Evolutionary conservation across 805 yeast species (phyloP).

Genomic region (Cyberlindnera mississippiensis): DNA sequence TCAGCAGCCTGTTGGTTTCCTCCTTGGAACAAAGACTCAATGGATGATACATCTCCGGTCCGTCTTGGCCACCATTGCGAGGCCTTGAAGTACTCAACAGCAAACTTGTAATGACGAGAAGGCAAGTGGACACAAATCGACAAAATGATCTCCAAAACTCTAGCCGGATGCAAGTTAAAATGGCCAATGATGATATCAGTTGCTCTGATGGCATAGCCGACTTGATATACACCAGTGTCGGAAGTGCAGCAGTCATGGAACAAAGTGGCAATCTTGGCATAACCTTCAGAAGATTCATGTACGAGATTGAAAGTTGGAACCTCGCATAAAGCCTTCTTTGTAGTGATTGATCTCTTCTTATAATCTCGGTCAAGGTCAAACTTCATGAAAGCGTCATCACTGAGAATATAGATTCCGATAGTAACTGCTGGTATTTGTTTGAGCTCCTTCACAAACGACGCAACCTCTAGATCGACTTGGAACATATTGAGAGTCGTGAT

Average conservation of each 20-base stretch:
- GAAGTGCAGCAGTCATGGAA: conserved; percentile 39
- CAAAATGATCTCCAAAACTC: conserved; percentile 61
- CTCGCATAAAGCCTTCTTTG: conserved; percentile 9
- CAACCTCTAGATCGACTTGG: conserved; percentile 22
- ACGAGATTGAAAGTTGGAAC: conserved; percentile 61
- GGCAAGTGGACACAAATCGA: conserved; percentile 46
- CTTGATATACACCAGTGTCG: conserved; percentile 37
- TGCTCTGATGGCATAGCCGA: conserved; percentile 42
- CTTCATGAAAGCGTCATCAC: conserved; percentile 39
- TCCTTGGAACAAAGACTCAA: conserved; percentile 39
- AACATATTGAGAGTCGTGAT: conserved; percentile 31
- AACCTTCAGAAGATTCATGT: conserved; percentile 78
- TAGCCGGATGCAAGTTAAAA: conserved; percentile 67
- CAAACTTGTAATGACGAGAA: conserved; percentile 41
- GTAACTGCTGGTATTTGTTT: conserved; percentile 23
- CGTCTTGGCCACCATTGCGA: conserved; percentile 67
- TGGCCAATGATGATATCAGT: conserved; percentile 65
- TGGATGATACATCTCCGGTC: conserved; percentile 28
- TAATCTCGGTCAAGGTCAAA: conserved; percentile 8
- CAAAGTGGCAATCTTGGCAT: conserved; percentile 55
- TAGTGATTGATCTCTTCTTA: not conserved
- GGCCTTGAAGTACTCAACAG: conserved; percentile 44
- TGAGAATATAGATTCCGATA: conserved; percentile 15
- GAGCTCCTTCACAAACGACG: conserved; percentile 24
- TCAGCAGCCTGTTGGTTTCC: conserved; percentile 56